Percentiles rank a stretch among this genome's conserved stretches.
Conservation (phyloP, 2,329 filamentous ascomycete species). For the Lasiodiplodia citricola region DNA sequence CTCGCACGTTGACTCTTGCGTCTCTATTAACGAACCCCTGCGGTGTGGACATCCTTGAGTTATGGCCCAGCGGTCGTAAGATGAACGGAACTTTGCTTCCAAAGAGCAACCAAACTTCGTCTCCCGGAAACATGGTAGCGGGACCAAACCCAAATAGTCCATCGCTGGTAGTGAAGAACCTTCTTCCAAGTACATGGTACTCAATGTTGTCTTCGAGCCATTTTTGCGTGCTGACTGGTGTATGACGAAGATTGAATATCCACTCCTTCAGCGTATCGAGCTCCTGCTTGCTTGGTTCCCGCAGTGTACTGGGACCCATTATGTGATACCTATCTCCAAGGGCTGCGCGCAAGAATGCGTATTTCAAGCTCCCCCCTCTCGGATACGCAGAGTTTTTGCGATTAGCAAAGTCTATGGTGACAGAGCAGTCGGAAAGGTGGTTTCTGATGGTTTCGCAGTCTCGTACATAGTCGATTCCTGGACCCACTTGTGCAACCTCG, state of each 20-base stretch:
- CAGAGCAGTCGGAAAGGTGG: too few relatives aligned
- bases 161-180: not conserved
- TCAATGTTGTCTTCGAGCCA: not conserved
- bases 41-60: too few relatives aligned
- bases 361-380: too few relatives aligned
- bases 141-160: conserved; percentile 3
- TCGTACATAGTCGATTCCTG: too few relatives aligned
- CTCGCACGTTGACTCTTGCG: not conserved
- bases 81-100: conserved; percentile 7
- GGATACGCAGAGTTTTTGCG: too few relatives aligned
- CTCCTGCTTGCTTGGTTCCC: not conserved
- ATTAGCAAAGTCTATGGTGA: too few relatives aligned
- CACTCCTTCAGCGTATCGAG: not conserved
- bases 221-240: too few relatives aligned
- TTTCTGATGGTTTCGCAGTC: too few relatives aligned
- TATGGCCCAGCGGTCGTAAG: not conserved
- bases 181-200: not conserved
- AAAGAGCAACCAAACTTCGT: conserved; percentile 1
- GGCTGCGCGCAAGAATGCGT: not conserved
- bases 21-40: not conserved
- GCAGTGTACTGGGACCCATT: too few relatives aligned
- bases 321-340: not conserved
- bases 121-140: not conserved
- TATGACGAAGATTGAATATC: not conserved
- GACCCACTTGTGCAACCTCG: too few relatives aligned